Evolutionary conservation across 192 early-diverging fungal genomes (phyloP), one percentile per base, ranked within the genome.

Genomic region (Phycomyces nitens): DNA sequence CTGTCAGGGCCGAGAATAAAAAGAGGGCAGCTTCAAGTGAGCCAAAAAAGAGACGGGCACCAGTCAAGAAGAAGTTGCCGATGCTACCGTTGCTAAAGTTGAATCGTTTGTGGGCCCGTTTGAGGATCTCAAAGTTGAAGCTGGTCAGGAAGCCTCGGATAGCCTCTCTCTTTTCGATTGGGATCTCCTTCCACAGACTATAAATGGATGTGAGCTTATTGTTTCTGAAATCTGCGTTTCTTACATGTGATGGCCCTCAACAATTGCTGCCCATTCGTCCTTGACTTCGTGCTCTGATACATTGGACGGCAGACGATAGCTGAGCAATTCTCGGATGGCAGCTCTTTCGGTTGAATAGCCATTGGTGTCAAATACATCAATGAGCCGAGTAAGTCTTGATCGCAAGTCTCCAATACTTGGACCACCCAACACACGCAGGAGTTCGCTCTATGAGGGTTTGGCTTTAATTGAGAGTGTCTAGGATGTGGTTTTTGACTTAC

Each of bases 61-160:
- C 89, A 5, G 87, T 90, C 43, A 92, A 65, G 62, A 92, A 89
- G 62, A 92, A 88, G 75, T 92, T 92, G 18, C 89, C 89, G 56
- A 92, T 88, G 18, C 80, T 81, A 16, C 87, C 89, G 34, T 87
- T 86, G 10, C 86, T 79, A 61, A 88, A 92, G 18, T 89, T 84
- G 66, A 90, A 92, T 16, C 71, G 64, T 58, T 82, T 82, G 43
- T 82, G 78, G 4, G 85, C 81, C 42, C 82, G 65, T 52, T 82
- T 84, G 41, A 89, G 70, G 29, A 88, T 77, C 68, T 88, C 79
- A 60, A 81, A 79, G 64, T 92, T 71, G 55, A 92, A 88, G 40
- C 84, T 76, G 44, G 79, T 80, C 27, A 92, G 69, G 66, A 92
- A 92, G 0, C 87, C 84, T 10, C 88, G 85, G 61, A 92, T 92